Conservation (phyloP, 2,329 filamentous ascomycete species). For the Proliferodiscus dingleyae region DNA sequence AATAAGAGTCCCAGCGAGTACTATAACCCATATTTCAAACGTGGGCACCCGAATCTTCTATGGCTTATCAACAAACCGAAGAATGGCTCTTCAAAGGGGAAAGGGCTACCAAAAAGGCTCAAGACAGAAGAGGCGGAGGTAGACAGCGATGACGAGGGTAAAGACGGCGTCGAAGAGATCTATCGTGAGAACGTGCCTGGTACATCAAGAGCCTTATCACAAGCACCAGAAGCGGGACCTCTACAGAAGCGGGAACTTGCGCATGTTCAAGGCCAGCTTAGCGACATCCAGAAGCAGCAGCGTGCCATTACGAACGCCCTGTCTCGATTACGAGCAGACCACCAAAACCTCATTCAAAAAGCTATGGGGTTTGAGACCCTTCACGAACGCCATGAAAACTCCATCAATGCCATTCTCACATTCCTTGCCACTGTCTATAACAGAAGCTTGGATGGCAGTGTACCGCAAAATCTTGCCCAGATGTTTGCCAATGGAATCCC, state of each 20-base stretch:
- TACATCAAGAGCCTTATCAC: slow-evolving; percentile 30
- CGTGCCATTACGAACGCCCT: slow-evolving; percentile 80
- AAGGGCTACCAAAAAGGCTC: slow-evolving; percentile 42
- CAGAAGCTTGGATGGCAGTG: slow-evolving; percentile 81
- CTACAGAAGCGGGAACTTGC: slow-evolving; percentile 69
- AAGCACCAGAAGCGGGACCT: slow-evolving; percentile 36
- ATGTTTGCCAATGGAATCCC: slow-evolving; percentile 76
- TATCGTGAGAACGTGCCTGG: slow-evolving; percentile 42
- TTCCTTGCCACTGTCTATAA: slow-evolving; percentile 97
- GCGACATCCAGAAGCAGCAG: slow-evolving; percentile 80
- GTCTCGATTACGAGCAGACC: slow-evolving; percentile 73
- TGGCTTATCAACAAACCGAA: slow-evolving; percentile 98
- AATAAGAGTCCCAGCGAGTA: slow-evolving; percentile 99
- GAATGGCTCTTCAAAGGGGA: slow-evolving; percentile 57
- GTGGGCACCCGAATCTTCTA: slow-evolving; percentile 83
- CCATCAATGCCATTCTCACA: slow-evolving; percentile 96
- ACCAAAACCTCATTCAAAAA: slow-evolving; percentile 82
- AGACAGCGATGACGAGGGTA: slow-evolving; percentile 65
- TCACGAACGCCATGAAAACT: slow-evolving; percentile 95
- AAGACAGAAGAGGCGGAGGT: slow-evolving; percentile 62
- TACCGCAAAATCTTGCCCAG: slow-evolving; percentile 72
- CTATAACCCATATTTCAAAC: slow-evolving; percentile 92
- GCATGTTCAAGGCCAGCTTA: slow-evolving; percentile 72
- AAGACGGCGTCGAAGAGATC: slow-evolving; percentile 34
- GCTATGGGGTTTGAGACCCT: slow-evolving; percentile 84